A percentile compares a stretch with the other conserved stretches of the same genome.
Evolutionary conservation across 192 early-diverging fungal genomes (phyloP).

Genomic region (Helicostylum pulchrum): DNA sequence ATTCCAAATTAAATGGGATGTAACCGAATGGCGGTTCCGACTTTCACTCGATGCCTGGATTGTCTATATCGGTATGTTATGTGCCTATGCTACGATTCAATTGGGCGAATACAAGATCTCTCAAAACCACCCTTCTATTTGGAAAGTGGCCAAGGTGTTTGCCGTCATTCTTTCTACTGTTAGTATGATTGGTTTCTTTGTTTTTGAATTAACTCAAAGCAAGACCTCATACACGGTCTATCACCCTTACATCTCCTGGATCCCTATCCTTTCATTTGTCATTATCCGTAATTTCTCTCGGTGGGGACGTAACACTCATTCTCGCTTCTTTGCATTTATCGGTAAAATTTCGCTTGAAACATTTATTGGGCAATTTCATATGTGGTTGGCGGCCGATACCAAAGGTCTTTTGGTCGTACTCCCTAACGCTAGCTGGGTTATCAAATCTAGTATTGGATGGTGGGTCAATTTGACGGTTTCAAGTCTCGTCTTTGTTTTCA

Average conservation of each 20-base stretch:
- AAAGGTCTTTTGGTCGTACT: constrained; percentile 64
- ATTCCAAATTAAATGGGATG: constrained; percentile 57
- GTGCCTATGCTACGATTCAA: constrained; percentile 50
- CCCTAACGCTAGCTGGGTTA: constrained; percentile 39
- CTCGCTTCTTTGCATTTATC: constrained; percentile 52
- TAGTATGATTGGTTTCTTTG: constrained; percentile 50
- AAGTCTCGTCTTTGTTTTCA: constrained; percentile 46
- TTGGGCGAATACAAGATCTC: constrained; percentile 35
- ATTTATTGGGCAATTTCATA: constrained; percentile 77
- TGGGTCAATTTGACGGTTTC: constrained; percentile 46
- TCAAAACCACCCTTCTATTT: constrained; percentile 32
- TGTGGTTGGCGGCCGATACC: constrained; percentile 75
- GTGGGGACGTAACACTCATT: constrained; percentile 50
- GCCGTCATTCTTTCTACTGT: constrained; percentile 36
- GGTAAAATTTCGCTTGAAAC: constrained; percentile 70
- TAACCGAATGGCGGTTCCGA: constrained; percentile 69
- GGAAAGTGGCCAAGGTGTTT: constrained; percentile 35
- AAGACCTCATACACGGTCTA: constrained; percentile 65
- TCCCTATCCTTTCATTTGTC: constrained; percentile 61
- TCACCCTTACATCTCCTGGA: constrained; percentile 64
- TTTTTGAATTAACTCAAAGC: constrained; percentile 45
- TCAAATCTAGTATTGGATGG: constrained; percentile 36
- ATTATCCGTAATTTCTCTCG: constrained; percentile 63
- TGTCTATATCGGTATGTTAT: constrained; percentile 66
- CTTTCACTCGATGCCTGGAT: constrained; percentile 64